Evolutionary conservation across 2,329 filamentous ascomycete genomes (phyloP).

Genomic region (Colletotrichum abscissum): DNA sequence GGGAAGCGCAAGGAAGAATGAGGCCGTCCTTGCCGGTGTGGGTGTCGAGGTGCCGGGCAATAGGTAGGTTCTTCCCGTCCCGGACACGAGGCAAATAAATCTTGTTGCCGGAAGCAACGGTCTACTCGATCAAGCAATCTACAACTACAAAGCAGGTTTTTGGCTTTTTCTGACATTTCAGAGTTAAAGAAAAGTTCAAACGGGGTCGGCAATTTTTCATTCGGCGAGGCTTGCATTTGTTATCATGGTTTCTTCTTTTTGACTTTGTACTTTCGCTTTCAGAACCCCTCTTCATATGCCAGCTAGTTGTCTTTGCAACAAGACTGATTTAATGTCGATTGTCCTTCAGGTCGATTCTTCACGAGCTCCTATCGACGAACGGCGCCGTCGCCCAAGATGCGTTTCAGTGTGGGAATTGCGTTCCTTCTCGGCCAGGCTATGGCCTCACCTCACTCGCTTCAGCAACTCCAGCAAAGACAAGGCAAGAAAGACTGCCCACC

Average conservation of each 20-base stretch:
- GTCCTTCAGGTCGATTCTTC: background rate
- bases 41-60: background rate
- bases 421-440: slow-evolving; percentile 23
- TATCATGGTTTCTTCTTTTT: background rate
- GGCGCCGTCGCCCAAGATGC: slow-evolving; percentile 18
- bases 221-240: background rate
- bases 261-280: background rate
- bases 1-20: background rate
- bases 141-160: background rate
- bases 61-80: background rate
- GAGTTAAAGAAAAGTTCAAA: background rate
- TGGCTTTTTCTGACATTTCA: background rate
- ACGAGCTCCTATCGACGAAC: background rate
- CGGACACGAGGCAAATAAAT: background rate
- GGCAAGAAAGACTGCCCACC: slow-evolving; percentile 45
- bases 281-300: slow-evolving; percentile 1
- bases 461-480: slow-evolving; percentile 4
- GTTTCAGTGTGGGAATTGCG: slow-evolving; percentile 10
- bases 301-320: background rate
- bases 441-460: slow-evolving; percentile 3
- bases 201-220: background rate
- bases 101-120: slow-evolving; percentile 1
- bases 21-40: slow-evolving; percentile 1
- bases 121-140: background rate
- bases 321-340: slow-evolving; percentile 12